Percentiles rank a stretch among this genome's conserved stretches.
These are phyloP conservation scores for Protostelium mycophagum DNA, from an alignment of 78 protist species.

Conservation along the genomic window DNA sequence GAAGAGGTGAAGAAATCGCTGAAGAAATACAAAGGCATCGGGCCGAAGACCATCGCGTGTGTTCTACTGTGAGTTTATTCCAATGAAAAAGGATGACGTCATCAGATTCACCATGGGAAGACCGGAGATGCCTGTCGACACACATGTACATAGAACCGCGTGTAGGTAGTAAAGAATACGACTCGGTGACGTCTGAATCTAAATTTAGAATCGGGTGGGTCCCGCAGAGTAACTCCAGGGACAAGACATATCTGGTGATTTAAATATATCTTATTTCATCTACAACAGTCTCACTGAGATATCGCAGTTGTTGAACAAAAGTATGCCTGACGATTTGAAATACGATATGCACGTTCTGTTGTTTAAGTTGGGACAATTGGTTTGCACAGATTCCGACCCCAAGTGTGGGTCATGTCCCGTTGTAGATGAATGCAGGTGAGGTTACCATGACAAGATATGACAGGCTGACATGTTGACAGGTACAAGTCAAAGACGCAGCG, in stretches of 20 bases:
- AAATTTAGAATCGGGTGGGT: neutral
- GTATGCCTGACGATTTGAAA: neutral
- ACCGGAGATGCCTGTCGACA: neutral
- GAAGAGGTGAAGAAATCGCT: neutral
- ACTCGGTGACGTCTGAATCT: neutral
- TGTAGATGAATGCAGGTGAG: neutral
- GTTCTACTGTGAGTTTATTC: no score
- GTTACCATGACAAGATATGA: no score
- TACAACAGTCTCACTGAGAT: neutral
- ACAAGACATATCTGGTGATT: neutral
- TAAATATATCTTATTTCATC: no score
- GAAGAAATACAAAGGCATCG: neutral
- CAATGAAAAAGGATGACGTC: no score
- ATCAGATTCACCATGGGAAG: neutral
- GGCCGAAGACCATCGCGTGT: neutral
- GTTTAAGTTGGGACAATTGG: neutral
- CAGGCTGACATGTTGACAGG: no score
- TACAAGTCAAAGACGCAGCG: no score
- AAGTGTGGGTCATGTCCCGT: neutral
- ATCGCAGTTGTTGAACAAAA: neutral
- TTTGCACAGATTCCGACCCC: neutral
- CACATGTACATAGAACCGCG: neutral
- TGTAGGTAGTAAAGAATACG: neutral
- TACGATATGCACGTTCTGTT: neutral
- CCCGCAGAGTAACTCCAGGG: neutral